phyloP scores from a whole-genome alignment of 805 yeast genomes.

The Wickerhamomyces mucosus region DNA sequence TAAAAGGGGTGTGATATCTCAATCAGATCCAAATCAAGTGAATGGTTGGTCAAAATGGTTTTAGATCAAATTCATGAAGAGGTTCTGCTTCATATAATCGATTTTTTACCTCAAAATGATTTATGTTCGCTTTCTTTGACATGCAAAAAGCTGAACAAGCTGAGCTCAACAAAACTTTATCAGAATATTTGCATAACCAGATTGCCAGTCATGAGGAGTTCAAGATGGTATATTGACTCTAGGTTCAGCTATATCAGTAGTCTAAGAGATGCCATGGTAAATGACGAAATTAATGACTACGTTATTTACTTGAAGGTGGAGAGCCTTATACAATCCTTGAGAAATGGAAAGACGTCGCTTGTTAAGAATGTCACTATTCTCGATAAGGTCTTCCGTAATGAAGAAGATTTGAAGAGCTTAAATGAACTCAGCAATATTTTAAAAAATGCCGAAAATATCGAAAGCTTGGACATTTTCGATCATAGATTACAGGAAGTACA shows the following conservation, averaged over 20 bases:
- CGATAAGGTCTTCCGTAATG: slow-evolving; percentile 21
- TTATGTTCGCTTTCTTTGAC: no score
- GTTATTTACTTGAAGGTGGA: slow-evolving; percentile 30
- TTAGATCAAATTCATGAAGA: no score
- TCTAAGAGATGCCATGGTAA: slow-evolving; percentile 23
- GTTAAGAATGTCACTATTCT: slow-evolving; percentile 28
- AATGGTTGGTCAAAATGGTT: no score
- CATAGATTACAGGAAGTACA: slow-evolving; percentile 7
- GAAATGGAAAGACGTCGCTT: slow-evolving; percentile 19
- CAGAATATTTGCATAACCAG: slow-evolving; percentile 26
- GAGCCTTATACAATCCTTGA: slow-evolving; percentile 28
- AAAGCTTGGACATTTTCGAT: slow-evolving; percentile 7
- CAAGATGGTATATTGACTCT: slow-evolving; percentile 25
- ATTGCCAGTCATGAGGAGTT: slow-evolving; percentile 22
- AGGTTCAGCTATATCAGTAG: slow-evolving; percentile 31
- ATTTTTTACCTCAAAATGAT: no score
- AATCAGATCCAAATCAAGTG: no score
- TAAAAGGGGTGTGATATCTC: no score
- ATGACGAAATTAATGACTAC: slow-evolving; percentile 26
- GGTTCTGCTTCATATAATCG: no score
- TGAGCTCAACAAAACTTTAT: no score
- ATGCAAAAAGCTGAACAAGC: no score
- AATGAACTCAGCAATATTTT: slow-evolving; percentile 17
- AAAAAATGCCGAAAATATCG: slow-evolving; percentile 9
- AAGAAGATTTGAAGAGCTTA: slow-evolving; percentile 13